These are phyloP conservation scores for Carnegiea gigantea DNA, from an alignment of 179 eudicot genomes.

Conservation along the genomic window DNA sequence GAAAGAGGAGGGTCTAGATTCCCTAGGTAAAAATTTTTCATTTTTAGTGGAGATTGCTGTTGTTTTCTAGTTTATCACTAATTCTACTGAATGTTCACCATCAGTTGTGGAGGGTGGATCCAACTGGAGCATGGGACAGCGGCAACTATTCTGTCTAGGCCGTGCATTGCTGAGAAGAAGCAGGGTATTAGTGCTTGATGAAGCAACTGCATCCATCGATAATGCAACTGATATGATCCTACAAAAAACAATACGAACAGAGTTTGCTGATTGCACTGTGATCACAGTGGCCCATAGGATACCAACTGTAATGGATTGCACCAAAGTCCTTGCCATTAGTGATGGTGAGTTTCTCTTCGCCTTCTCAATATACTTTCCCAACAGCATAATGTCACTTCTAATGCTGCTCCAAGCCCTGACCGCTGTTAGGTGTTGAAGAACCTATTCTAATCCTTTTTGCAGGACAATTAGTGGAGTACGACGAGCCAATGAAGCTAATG, in stretches of 20 bases:
- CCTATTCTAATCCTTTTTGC: constrained; percentile 10
- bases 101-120: constrained; percentile 75
- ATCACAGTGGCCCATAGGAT: constrained; percentile 84
- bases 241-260: constrained; percentile 69
- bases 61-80: background rate
- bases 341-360: constrained; percentile 45
- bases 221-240: constrained; percentile 65
- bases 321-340: constrained; percentile 68
- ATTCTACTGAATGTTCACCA: background rate
- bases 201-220: constrained; percentile 85
- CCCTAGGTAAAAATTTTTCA: constrained; percentile 38
- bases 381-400: too few species aligned
- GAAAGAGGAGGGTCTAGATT: constrained; percentile 49
- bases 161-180: constrained; percentile 71
- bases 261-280: constrained; percentile 71
- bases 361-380: too few species aligned
- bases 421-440: background rate
- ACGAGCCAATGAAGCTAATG: constrained; percentile 71
- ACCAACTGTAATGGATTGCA: constrained; percentile 86
- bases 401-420: too few species aligned
- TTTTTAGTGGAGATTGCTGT: background rate
- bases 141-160: constrained; percentile 76
- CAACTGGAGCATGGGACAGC: constrained; percentile 93
- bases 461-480: constrained; percentile 73
- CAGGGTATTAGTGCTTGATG: constrained; percentile 73